These are phyloP conservation scores for Talaromyces wortmannii DNA, from an alignment of 495 filamentous ascomycete species.

Conservation along the genomic window DNA sequence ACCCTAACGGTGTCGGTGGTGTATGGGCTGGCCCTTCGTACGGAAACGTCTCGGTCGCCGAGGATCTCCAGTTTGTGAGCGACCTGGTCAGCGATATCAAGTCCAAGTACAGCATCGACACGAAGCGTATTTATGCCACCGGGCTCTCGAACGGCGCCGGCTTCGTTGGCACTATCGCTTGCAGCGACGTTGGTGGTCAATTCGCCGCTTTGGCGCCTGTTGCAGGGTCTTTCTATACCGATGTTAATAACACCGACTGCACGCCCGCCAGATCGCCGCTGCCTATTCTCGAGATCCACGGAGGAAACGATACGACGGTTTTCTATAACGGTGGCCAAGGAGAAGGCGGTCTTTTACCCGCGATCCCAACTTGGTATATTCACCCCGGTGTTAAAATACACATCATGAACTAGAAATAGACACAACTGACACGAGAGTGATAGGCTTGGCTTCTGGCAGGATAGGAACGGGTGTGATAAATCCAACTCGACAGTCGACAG, in stretches of 20 bases:
- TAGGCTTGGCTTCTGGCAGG: conserved; percentile 27
- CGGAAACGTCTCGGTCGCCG: conserved; percentile 13
- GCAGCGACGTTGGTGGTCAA: conserved; percentile 27
- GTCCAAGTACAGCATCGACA: conserved; percentile 42
- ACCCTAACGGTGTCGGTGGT: conserved; percentile 2
- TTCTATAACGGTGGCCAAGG: conserved; percentile 25
- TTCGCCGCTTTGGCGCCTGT: conserved; percentile 43
- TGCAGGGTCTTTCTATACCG: conserved; percentile 23
- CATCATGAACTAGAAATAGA: background rate
- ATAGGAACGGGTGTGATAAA: conserved; percentile 20
- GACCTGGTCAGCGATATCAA: conserved; percentile 41
- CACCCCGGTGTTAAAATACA: too few relatives aligned
- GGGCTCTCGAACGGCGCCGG: conserved; percentile 58
- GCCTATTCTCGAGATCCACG: conserved; percentile 46
- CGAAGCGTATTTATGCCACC: conserved; percentile 43
- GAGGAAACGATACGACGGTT: conserved; percentile 30
- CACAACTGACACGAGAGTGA: background rate
- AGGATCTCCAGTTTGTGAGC: conserved; percentile 40
- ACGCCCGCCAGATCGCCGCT: conserved; percentile 21
- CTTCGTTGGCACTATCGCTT: conserved; percentile 47
- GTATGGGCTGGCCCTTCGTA: conserved; percentile 2
- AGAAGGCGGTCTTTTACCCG: conserved; percentile 23
- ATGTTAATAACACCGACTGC: conserved; percentile 19
- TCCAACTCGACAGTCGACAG: background rate
- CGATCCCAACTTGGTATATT: conserved; percentile 18